Base-by-base conservation (phyloP, 192 early-diverging fungal genomes). In the Kappamyces sp. region DNA sequence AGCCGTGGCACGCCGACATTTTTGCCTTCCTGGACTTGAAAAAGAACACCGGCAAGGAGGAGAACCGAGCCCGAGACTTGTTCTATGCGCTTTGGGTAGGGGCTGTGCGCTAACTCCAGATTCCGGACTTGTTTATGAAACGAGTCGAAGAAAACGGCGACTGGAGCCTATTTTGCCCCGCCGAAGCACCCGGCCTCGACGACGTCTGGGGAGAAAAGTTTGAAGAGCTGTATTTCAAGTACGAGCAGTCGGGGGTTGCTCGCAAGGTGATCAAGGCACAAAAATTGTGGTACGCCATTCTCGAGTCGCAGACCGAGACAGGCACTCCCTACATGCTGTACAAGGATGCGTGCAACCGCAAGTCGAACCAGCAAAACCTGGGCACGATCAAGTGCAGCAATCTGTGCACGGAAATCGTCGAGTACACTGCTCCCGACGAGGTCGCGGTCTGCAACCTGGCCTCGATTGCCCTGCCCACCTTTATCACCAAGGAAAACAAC, bases 301-400 rank as follows among this genome's bases (percentile, higher is more conserved):
- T 98, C 37, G 96, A 98, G 55, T 75, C 93, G 10, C 96, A 98
- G 74, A 91, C 88, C 32, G 96, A 98, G 77, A 98, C 96, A 3
- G 96, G 96, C 36, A 94, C 86, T 5, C 96, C 96, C 3, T 98
- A 89, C 65, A 97, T 98, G 89, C 84, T 98, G 37, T 98, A 98
- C 85, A 97, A 98, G 78, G 96, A 98, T 76, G 91, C 96, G 33
- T 98, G 96, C 80, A 98, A 98, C 76, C 79, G 89, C 74, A 98
- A 98, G 78, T 93, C 90, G 12, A 98, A 98, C 79, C 96, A 98
- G 75, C 91, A 97, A 75, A 97, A 98, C 76, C 75, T 98, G 42
- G 96, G 96, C 34, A 98, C 94, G 10, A 98, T 98, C 85, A 95
- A 93, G 74, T 98, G 93, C 79, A 88, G 85, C 60, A 98, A 98